These are phyloP conservation scores for Pythium angustatum DNA, from an alignment of 352 stramenopile species.

Conservation along the genomic window DNA sequence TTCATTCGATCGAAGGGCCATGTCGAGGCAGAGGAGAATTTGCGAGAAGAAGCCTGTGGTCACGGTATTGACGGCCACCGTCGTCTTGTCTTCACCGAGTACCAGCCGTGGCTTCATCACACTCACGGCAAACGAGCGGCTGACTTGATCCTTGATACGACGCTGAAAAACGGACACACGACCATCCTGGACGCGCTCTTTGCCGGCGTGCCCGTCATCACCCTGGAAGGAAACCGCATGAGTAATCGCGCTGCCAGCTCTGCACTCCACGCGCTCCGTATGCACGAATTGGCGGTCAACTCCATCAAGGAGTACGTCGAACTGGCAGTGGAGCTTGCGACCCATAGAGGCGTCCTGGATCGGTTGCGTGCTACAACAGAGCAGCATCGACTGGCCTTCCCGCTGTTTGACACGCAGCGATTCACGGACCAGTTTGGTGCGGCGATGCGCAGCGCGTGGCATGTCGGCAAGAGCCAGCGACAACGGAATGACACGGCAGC, in stretches of 20 bases:
- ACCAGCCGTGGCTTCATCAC: slow-evolving; percentile 80
- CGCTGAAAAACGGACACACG: slow-evolving; percentile 86
- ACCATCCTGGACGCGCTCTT: slow-evolving; percentile 79
- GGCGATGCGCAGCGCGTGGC: slow-evolving; percentile 49
- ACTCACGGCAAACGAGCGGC: slow-evolving; percentile 66
- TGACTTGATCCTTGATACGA: slow-evolving; percentile 79
- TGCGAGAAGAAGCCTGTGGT: slow-evolving; percentile 50
- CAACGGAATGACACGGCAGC: slow-evolving; percentile 10
- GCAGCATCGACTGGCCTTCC: slow-evolving; percentile 40
- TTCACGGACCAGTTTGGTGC: slow-evolving; percentile 56
- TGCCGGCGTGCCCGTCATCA: slow-evolving; percentile 74
- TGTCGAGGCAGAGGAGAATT: slow-evolving; percentile 44
- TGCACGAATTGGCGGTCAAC: slow-evolving; percentile 62
- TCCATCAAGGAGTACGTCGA: slow-evolving; percentile 85
- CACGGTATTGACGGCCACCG: slow-evolving; percentile 51
- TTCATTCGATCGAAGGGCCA: slow-evolving; percentile 68
- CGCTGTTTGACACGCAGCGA: slow-evolving; percentile 66
- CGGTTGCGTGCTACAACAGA: slow-evolving; percentile 46
- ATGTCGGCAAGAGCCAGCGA: slow-evolving; percentile 19
- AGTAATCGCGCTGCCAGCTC: slow-evolving; percentile 65
- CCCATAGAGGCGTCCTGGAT: slow-evolving; percentile 31
- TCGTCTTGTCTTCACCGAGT: slow-evolving; percentile 57
- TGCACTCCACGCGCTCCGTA: slow-evolving; percentile 45
- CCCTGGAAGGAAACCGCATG: slow-evolving; percentile 68
- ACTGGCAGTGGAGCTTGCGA: slow-evolving; percentile 57